Evolutionary conservation across 495 filamentous ascomycete species (phyloP).

Genomic region (Thozetella sp.): DNA sequence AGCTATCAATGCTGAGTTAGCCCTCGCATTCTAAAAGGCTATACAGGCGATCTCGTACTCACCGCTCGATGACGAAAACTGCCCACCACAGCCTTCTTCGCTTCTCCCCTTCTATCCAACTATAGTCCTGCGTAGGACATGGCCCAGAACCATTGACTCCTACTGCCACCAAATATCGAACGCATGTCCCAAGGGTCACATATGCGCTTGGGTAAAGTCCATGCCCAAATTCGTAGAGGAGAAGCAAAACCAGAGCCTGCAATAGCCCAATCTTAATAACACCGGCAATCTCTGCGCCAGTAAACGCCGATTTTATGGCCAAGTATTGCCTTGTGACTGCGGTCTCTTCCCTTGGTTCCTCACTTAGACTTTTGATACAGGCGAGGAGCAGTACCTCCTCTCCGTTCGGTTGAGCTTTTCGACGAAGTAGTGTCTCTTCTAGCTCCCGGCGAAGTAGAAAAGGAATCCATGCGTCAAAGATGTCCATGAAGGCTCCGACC

Average conservation of each 20-base stretch:
- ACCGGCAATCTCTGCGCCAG: background rate
- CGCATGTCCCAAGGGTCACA: background rate
- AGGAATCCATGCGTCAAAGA: background rate
- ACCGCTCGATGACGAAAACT: background rate
- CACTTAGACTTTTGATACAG: background rate
- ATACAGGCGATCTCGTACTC: background rate
- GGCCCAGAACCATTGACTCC: background rate
- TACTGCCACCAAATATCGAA: background rate
- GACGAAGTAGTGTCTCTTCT: background rate
- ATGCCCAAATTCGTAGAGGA: background rate
- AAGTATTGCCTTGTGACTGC: background rate
- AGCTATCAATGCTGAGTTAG: background rate
- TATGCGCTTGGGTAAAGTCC: background rate
- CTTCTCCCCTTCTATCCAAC: background rate
- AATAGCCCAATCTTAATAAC: background rate
- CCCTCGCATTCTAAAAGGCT: background rate
- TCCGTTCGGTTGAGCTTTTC: background rate
- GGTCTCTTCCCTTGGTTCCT: background rate
- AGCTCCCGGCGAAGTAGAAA: background rate
- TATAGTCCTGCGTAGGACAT: background rate
- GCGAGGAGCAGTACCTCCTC: background rate
- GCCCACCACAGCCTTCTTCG: background rate
- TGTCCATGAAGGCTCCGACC: background rate
- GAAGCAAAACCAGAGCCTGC: background rate
- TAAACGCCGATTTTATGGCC: background rate